Conservation (phyloP, 2,329 filamentous ascomycete genomes). For the Ophiostoma sp. region DNA sequence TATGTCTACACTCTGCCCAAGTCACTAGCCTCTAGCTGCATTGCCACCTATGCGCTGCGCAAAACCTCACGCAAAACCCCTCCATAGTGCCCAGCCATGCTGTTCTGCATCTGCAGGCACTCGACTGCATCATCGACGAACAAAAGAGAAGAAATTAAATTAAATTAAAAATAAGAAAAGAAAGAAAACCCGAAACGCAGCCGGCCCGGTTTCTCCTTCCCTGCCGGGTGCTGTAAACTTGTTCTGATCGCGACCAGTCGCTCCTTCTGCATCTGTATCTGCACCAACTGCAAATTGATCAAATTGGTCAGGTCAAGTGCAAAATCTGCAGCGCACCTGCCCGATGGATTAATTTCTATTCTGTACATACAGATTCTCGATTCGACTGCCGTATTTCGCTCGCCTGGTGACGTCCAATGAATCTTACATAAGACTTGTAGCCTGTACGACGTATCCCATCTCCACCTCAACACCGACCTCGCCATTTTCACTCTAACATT, state of each 20-base stretch:
- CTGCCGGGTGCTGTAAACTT: background rate
- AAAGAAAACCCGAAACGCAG: background rate
- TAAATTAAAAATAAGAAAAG: too few relatives aligned
- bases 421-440: background rate
- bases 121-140: background rate
- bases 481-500: constrained; percentile 18
- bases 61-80: background rate
- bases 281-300: background rate
- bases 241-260: background rate
- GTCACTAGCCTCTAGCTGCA: background rate
- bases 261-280: background rate
- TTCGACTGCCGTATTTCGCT: background rate
- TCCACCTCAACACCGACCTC: constrained; percentile 23
- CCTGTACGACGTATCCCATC: background rate
- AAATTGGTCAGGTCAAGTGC: background rate
- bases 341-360: background rate
- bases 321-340: constrained; percentile 5
- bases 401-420: background rate
- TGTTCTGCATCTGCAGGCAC: background rate
- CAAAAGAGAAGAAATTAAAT: too few relatives aligned
- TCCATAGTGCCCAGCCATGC: background rate
- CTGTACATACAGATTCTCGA: too few relatives aligned
- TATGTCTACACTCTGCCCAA: background rate
- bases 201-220: constrained; percentile 12
- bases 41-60: background rate